phyloP scores from a whole-genome alignment of 768 basidiomycete species.

The Clathrus columnatus region DNA sequence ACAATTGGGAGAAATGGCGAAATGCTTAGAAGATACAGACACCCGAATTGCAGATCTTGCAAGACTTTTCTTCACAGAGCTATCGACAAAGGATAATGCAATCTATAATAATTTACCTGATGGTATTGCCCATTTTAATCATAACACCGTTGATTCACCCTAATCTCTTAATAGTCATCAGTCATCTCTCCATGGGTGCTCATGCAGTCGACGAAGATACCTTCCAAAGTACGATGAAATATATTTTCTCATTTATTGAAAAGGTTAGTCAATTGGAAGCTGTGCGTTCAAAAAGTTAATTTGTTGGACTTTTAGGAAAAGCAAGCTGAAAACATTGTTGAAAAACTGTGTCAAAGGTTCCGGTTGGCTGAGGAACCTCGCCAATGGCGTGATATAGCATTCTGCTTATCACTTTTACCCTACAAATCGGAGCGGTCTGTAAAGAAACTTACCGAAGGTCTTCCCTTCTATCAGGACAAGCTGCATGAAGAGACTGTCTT shows the following conservation, averaged over 20 bases:
- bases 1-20: constrained; percentile 99
- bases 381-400: constrained; percentile 97
- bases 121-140: constrained; percentile 38
- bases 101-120: constrained; percentile 99
- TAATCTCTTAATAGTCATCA: constrained; percentile 57
- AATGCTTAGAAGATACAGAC: constrained; percentile 91
- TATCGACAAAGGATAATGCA: constrained; percentile 96
- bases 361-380: constrained; percentile 77
- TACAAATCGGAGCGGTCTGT: constrained; percentile 96
- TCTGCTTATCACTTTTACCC: constrained; percentile 86
- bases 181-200: constrained; percentile 82
- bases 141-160: not conserved
- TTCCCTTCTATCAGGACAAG: constrained; percentile 94
- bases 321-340: constrained; percentile 94
- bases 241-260: constrained; percentile 95
- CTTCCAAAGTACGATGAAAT: constrained; percentile 89
- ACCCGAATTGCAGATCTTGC: constrained; percentile 84
- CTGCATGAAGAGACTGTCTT: constrained; percentile 82
- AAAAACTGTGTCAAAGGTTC: constrained; percentile 97
- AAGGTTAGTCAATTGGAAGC: constrained; percentile 46
- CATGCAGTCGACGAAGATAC: constrained; percentile 88
- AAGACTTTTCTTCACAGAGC: constrained; percentile 94
- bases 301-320: constrained; percentile 57
- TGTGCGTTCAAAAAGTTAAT: not conserved
- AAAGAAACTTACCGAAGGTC: constrained; percentile 89